Evolutionary conservation across 345 rosid genomes (phyloP), one percentile per base, ranked within the genome.

Genomic region (Noccaea caerulescens): DNA sequence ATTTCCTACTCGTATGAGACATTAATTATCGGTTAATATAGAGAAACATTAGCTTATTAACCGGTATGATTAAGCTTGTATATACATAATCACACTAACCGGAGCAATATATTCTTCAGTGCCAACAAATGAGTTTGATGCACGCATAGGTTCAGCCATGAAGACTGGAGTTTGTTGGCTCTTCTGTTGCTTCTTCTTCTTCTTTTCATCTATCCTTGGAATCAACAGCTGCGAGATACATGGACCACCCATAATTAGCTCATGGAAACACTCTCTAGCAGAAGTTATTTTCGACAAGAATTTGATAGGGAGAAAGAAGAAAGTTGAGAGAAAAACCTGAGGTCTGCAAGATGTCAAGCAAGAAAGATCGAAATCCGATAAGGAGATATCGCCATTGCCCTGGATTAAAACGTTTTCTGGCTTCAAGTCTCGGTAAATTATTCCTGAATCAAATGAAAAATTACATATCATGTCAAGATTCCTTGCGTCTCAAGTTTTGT

Each of bases 81-180:
- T 27, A 56, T 23, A 23, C 23, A 20, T 55, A 34, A 7, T 23
- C 4, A 61, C 11, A 87, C 87, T 14, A 59, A 91, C 98, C 71
- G 98, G 98, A 62, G 98, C 98, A 57, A 93, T 93, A 45, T 93
- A 93, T 81, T 93, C 98, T 78, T 93, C 98, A 1, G 98, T 93
- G 59, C 98, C 98, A 30, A 93, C 98, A 72, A 93, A 91, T 59
- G 98, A 93, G 77, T 89, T 93, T 18, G 98, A 93, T 60, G 97
- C 97, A 68, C 98, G 86, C 91, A 89, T 81, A 1, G 98, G 97
- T 81, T 93, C 97, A 56, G 96, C 96, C 88, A 91, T 66, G 81
- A 93, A 93, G 75, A 93, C 72, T 52, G 97, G 98, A 69, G 38
- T 75, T 69, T 87, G 84, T 41, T 77, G 87, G 8, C 68, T 67